Evolutionary conservation across 306 rosid genomes (phyloP), one percentile per base, ranked within the genome.

Genomic region (Adenanthera pavonina): DNA sequence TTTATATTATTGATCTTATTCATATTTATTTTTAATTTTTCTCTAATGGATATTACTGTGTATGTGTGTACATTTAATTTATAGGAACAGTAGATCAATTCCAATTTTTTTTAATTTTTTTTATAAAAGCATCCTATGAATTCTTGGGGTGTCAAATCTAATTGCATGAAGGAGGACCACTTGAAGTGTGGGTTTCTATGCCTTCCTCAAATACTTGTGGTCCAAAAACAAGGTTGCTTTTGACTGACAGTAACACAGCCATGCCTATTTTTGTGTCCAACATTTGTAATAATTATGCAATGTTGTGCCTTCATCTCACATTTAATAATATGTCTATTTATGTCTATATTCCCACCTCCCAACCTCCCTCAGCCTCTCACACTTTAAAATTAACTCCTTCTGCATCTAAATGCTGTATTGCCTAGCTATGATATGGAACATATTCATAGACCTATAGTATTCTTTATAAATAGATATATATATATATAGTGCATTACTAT

Each of bases 141-240:
- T n/a, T 11, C 1, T 3, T 17, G 15, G 8, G n/a, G 4, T 9
- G 49, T 1, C 0, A 17, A 72, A 14, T 41, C 59, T 47, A 43
- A 17, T 68, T 41, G 75, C 87, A 82, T 59, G 65, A 72, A 40
- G 56, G 75, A 36, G 57, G 91, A 82, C 89, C 90, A 79, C 87
- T 71, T 81, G 30, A 25, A 25, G 30, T 61, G 52, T 33, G 54
- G 84, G 77, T 65, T 72, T 80, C 16, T 80, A 36, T 61, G 33
- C 65, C 69, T 59, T 80, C 41, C 54, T 81, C 44, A 81, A 84
- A 79, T 71, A 57, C 64, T 30, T 85, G 88, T 89, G 92, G 89
- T 89, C 88, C 90, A 72, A 41, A 49, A 53, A 51, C 77, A 68
- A n/a, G 82, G 78, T 41, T 85, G 78, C 61, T 68, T 70, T 77